A percentile compares a stretch with the other conserved stretches of the same genome.
These are phyloP conservation scores for Neonectria hederae DNA, from an alignment of 2,329 filamentous ascomycete genomes.

Conservation along the genomic window DNA sequence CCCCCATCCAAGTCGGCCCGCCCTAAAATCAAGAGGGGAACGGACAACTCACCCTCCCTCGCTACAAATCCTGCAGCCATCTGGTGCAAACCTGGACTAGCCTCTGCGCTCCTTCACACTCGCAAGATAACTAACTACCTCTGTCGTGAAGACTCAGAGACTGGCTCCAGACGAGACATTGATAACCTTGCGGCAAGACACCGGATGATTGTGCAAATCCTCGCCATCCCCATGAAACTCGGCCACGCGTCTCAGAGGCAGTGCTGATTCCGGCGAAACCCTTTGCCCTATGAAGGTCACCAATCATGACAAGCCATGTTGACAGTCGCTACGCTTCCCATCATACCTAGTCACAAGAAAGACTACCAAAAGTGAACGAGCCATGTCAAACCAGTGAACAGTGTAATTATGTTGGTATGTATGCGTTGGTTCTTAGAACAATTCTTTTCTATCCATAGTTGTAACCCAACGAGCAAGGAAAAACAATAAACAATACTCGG, in stretches of 20 bases:
- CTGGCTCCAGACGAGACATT: not conserved
- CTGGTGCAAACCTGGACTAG: not conserved
- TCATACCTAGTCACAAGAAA: not conserved
- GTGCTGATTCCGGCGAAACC: constrained; percentile 3
- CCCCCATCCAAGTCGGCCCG: not conserved
- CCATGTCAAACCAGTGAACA: not conserved
- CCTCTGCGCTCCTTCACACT: not conserved
- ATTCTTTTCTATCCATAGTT: constrained; percentile 31
- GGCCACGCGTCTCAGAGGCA: not conserved
- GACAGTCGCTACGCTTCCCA: not conserved
- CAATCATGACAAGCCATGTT: not conserved
- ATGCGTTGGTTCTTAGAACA: constrained; percentile 8
- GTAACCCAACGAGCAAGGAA: constrained; percentile 30
- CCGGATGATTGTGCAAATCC: not conserved
- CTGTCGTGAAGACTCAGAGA: not conserved
- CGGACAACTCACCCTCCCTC: not conserved
- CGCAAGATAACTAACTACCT: not conserved
- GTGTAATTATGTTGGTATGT: constrained; percentile 22
- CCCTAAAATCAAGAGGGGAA: not conserved
- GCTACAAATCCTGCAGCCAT: not conserved
- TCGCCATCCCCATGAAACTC: not conserved
- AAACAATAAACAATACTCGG: constrained; percentile 30
- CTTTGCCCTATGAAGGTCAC: not conserved
- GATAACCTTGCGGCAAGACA: not conserved
- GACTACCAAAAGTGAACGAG: too few species aligned